Base-by-base conservation (phyloP, 148 eudicot species). In the Talinum fruticosum region DNA sequence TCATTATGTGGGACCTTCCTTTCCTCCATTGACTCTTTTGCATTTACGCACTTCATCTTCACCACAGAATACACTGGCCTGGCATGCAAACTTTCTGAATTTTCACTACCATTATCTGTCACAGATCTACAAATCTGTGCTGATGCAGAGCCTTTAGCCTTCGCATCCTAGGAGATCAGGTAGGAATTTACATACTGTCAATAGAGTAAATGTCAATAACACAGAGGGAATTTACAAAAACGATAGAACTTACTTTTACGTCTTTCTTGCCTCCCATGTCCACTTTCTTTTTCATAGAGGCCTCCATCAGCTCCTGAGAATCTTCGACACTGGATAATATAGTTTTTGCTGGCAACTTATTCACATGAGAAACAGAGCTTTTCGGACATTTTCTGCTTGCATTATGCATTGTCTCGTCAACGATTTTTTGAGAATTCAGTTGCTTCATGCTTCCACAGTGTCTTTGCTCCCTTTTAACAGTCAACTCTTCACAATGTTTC, bases 171-270 rank as follows among this genome's bases (percentile, higher is more conserved):
- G 30, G 57, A 54, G 62, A 72, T 65, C 53, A 34, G 32, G 65
- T 49, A 72, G 54, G 44, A 70, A n/a, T 69, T 74, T 69, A n/a
- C n/a, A n/a, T n/a, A n/a, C n/a, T n/a, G n/a, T n/a, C n/a, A n/a
- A n/a, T n/a, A n/a, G n/a, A 74, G 61, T 37, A 41, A 71, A 45
- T 62, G 47, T 19, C 69, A 51, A 36, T 45, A 59, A 30, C 24
- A 37, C 65, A 71, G 19, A 69, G 37, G 64, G 24, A 10, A 28
- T 62, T 13, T 26, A 28, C 26, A 41, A 24, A 30, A 41, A 28
- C 35, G 36, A 29, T 7, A 41, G 62, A 65, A 83, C 75, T 73
- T 74, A 84, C 86, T 47, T 80, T 78, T 71, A 75, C 61, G 70
- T 5, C 44, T 53, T 75, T 79, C 1, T 28, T 34, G 76, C 74